Evolutionary conservation across 306 rosid species (phyloP), one percentile per base, ranked within the genome.

Genomic region (Prunus armeniaca): DNA sequence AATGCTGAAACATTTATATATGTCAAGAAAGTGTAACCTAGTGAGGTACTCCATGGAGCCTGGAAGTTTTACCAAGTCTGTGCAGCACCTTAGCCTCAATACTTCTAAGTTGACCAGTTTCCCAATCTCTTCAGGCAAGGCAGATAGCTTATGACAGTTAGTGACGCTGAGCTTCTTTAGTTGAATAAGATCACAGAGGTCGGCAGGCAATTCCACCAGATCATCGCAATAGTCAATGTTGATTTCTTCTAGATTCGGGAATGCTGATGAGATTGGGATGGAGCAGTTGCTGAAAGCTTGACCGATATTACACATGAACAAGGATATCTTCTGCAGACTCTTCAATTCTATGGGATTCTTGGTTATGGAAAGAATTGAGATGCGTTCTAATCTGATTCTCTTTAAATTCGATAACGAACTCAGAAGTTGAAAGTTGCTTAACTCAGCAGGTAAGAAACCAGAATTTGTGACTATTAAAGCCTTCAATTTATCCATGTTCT

Each of bases 41-140:
- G 18, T 20, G 32, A 93, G 89, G 12, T 51, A 69, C 25, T 51
- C 28, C 17, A 73, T 72, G 4, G 91, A 88, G 3, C 77, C 80
- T 6, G 96, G 93, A 60, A 89, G 47, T 78, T 57, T 81, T 49
- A 0, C 41, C 57, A 93, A 75, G 67, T 61, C 79, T 41, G 82
- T 80, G 62, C 97, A 91, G 0, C 88, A 88, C 58, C 81, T 85
- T 41, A 93, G 80, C 79, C 95, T 78, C 4, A 93, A 28, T 5
- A 78, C 60, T 74, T 85, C 88, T 77, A 93, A 78, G 80, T 85
- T 85, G 2, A n/a, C 58, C 66, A 91, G 54, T 17, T 72, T 54
- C 20, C 83, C 88, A 7, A 89, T 77, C 24, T 69, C 88, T 28
- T 78, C 71, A 6, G 96, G 91, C 71, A 93, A 76, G 27, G 83